Evolutionary conservation across 192 early-diverging fungal genomes (phyloP).

Genomic region (Coemansia reversa): DNA sequence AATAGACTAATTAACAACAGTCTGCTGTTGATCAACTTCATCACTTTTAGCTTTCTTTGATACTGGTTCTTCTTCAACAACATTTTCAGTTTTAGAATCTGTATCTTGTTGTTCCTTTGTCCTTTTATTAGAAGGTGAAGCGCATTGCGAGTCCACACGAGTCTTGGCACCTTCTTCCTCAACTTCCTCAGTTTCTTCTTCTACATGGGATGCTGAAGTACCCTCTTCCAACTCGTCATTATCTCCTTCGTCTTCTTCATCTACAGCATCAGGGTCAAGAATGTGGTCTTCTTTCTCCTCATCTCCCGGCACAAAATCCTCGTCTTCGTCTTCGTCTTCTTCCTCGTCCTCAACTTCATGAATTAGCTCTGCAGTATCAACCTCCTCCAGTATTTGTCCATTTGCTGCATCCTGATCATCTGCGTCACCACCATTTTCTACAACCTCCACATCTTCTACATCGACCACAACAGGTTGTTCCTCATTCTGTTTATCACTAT

Average conservation of each 20-base stretch:
- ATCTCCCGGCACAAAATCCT: slow-evolving; percentile 39
- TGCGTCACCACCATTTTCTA: neutral
- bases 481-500: neutral
- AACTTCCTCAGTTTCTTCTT: slow-evolving; percentile 10
- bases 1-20: slow-evolving; percentile 4
- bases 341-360: neutral
- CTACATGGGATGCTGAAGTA: neutral
- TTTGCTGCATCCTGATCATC: slow-evolving; percentile 28
- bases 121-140: slow-evolving; percentile 25
- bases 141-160: slow-evolving; percentile 12
- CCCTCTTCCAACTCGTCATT: slow-evolving; percentile 15
- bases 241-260: slow-evolving; percentile 14
- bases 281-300: slow-evolving; percentile 42
- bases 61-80: slow-evolving; percentile 11
- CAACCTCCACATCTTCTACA: slow-evolving; percentile 5
- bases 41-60: slow-evolving; percentile 23
- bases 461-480: neutral
- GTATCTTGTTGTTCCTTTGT: slow-evolving; percentile 8
- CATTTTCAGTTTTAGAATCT: neutral
- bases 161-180: slow-evolving; percentile 9
- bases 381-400: neutral
- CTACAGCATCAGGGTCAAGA: slow-evolving; percentile 25
- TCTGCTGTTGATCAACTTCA: slow-evolving; percentile 7
- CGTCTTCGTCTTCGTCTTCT: slow-evolving; percentile 4
- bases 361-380: neutral